These are phyloP conservation scores for Polyplosphaeria fusca DNA, from an alignment of 495 filamentous ascomycete genomes.

Conservation along the genomic window DNA sequence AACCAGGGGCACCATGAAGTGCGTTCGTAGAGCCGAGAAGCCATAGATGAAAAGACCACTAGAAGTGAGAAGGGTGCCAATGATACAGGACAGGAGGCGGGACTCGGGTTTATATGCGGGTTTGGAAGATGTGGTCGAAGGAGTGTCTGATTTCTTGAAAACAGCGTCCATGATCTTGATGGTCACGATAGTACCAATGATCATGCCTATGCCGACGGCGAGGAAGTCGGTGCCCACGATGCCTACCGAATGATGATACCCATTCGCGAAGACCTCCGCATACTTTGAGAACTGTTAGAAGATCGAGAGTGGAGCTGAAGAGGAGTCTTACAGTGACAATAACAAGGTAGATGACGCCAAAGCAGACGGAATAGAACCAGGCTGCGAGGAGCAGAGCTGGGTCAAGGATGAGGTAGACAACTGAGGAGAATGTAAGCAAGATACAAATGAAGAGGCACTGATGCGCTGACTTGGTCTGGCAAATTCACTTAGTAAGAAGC, in stretches of 20 bases:
- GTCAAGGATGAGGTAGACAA: conserved; percentile 10
- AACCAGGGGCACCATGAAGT: conserved; percentile 12
- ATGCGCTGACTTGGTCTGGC: background rate
- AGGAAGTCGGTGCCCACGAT: conserved; percentile 12
- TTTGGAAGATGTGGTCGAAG: background rate
- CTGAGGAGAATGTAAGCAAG: background rate
- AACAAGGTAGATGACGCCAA: conserved; percentile 12
- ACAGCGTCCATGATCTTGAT: conserved; percentile 7
- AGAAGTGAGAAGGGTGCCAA: background rate
- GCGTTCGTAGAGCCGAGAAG: background rate
- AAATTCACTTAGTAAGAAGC: background rate
- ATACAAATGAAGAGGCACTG: background rate
- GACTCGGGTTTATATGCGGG: conserved; percentile 5
- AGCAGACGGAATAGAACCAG: conserved; percentile 1
- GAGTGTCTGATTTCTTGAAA: background rate
- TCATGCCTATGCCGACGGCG: conserved; percentile 8
- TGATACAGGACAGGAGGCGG: background rate
- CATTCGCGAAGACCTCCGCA: background rate
- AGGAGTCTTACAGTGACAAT: conserved; percentile 1
- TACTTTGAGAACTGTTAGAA: background rate
- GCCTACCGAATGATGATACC: conserved; percentile 8
- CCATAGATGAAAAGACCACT: conserved; percentile 9
- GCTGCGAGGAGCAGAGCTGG: conserved; percentile 7
- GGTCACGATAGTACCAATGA: conserved; percentile 7
- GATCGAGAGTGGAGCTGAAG: background rate